Conservation (phyloP, 768 basidiomycete species). For the Aureoboletus auriporus region DNA sequence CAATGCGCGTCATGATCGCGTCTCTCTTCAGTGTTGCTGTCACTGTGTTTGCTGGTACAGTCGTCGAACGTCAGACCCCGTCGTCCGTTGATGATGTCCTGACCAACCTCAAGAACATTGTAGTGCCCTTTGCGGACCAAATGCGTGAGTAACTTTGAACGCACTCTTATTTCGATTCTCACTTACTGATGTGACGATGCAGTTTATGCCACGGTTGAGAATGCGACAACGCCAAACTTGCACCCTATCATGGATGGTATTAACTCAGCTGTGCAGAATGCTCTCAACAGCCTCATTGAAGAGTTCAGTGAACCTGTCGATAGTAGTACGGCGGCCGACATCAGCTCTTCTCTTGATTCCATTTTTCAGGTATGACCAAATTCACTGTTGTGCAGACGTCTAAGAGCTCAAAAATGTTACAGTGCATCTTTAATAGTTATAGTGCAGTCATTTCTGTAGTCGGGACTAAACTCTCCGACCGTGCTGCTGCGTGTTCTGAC, state of each 20-base stretch:
- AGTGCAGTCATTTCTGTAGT: no score
- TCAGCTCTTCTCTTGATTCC: no score
- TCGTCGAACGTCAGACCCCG: constrained; percentile 3
- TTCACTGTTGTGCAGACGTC: no score
- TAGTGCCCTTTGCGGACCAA: constrained; percentile 2
- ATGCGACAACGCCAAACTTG: constrained; percentile 5
- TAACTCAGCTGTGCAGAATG: neutral
- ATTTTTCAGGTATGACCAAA: no score
- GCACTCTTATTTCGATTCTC: neutral
- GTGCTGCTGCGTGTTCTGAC: no score
- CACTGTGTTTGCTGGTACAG: constrained; percentile 3
- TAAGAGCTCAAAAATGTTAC: no score
- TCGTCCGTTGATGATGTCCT: constrained; percentile 2
- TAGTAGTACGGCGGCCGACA: no score
- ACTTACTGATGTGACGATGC: neutral
- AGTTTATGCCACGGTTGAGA: constrained; percentile 8
- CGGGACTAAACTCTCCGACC: no score
- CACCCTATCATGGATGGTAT: constrained; percentile 3
- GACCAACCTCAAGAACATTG: neutral
- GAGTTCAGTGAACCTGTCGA: no score
- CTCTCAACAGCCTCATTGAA: neutral
- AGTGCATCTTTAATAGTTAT: no score
- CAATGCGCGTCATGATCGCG: constrained; percentile 5
- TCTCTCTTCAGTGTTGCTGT: constrained; percentile 3
- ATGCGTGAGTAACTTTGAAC: constrained; percentile 5